Base-by-base conservation (phyloP, 306 rosid species). In the Ochetophila trinervis region DNA sequence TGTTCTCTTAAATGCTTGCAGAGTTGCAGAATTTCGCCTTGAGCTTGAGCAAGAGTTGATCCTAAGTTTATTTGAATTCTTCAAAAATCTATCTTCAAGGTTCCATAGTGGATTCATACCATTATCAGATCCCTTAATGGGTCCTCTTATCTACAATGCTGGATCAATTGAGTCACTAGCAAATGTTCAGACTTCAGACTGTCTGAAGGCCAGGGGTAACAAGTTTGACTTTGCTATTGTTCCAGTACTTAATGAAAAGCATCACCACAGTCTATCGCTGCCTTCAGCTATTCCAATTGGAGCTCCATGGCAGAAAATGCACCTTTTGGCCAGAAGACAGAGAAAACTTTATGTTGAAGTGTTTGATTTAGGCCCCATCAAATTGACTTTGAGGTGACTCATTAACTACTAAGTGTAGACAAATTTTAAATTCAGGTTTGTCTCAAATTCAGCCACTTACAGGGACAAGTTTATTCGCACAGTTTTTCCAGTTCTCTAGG, bases 401-500 rank as follows among this genome's bases (percentile, higher is more conserved):
- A 32, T 17, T 24, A 66, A 30, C 45, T 12, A 45, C 15, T 64
- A 49, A 62, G 30, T 22, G 24, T 47, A 67, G 12, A 71, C 53
- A 2, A 20, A 47, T 11, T 61, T 20, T 8, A 32, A 54, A 20
- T 53, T 62, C 5, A 35, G 52, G 68, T 75, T 61, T 53, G 58
- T 63, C 73, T 61, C 63, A 14, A 69, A 72, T 52, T 57, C 56
- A 63, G 55, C 23, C 65, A 47, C 62, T 63, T 13, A 48, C 74
- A 63, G 63, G 70, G 70, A 52, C 68, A 71, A 60, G 65, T 74
- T 70, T 73, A n/a, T 69, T 47, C 52, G 55, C 67, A 72, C 85
- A 93, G 98, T 81, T 93, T 93, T 76, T 93, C 98, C 53, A 89
- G 97, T 78, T 88, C 96, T 50, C 98, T 91, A 12, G 86, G 97